Conservation (phyloP, 1,284 basidiomycete genomes). For the Anthracocystis panici-leucophaei region DNA sequence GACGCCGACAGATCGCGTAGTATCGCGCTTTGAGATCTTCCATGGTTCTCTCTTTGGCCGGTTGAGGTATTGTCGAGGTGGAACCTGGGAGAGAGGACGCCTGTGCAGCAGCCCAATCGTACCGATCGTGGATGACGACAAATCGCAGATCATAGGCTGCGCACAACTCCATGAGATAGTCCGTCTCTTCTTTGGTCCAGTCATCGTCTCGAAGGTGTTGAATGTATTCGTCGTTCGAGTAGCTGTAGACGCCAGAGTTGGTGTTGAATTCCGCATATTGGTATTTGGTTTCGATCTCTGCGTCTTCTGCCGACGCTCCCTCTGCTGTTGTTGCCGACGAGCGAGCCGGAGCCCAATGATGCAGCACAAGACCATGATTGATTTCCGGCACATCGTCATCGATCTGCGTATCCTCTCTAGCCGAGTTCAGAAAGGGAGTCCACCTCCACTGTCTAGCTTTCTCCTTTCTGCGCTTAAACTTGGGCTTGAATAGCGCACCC, state of each 20-base stretch:
- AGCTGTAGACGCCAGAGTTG: slow-evolving; percentile 79
- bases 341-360: slow-evolving; percentile 60
- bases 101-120: slow-evolving; percentile 74
- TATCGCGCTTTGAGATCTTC: slow-evolving; percentile 96
- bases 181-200: slow-evolving; percentile 95
- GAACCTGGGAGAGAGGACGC: slow-evolving; percentile 16
- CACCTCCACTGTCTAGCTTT: slow-evolving; percentile 69
- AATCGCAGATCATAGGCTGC: slow-evolving; percentile 89
- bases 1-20: slow-evolving; percentile 88
- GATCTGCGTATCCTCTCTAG: slow-evolving; percentile 57
- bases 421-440: slow-evolving; percentile 63
- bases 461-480: slow-evolving; percentile 84
- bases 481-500: slow-evolving; percentile 75
- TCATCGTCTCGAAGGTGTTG: slow-evolving; percentile 82
- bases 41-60: slow-evolving; percentile 47
- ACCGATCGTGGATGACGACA: slow-evolving; percentile 90
- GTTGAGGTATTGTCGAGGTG: background rate
- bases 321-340: slow-evolving; percentile 2
- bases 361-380: slow-evolving; percentile 54
- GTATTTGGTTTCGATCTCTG: slow-evolving; percentile 67
- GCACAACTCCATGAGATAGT: slow-evolving; percentile 87
- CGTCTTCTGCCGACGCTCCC: slow-evolving; percentile 7
- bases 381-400: slow-evolving; percentile 39
- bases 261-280: slow-evolving; percentile 85
- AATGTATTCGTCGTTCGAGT: slow-evolving; percentile 91